Evolutionary conservation across 352 stramenopile species (phyloP), one percentile per base, ranked within the genome.

Genomic region (Pythium sukuiense): DNA sequence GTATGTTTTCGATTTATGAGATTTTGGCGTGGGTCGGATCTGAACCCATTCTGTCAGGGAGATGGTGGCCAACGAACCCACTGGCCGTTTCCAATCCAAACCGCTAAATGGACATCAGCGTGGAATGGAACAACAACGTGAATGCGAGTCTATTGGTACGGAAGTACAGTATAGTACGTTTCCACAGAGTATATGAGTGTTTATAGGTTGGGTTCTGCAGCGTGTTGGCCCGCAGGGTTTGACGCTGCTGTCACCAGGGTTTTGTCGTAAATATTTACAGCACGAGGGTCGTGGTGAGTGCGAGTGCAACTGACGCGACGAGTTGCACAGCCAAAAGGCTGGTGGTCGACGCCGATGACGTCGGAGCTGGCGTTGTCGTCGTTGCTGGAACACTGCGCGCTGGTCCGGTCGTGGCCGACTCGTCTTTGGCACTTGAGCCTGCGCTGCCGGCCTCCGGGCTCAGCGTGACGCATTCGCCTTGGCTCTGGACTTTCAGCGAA

Each of bases 401-500:
- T 26, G 41, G 13, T 56, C 52, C 50, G 33, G 52, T 43, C 39
- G 18, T 27, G 7, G 33, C 14, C 24, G 46, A 48, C 20, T 54
- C 29, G 6, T 56, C 48, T 41, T 18, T 62, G 29, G 46, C 32
- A 11, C n/a, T 26, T 4, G 32, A 35, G n/a, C 32, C 49, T 8
- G 58, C 55, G 32, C 26, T 39, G 14, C 48, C 55, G 8, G 41
- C 18, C 55, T 61, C 56, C 39, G 48, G 37, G 41, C 41, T 26
- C 2, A 20, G 7, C 20, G n/a, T 29, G 2, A 5, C 33, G 50
- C 60, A 69, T 30, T 68, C 66, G 24, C 65, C 65, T 6, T 52
- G 20, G 35, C 37, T 65, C 11, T 37, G 56, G 18, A 63, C 24
- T 26, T 50, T 66, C 20, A 73, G 55, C 14, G 60, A 63, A 14